Percentiles rank a stretch among this genome's conserved stretches.
Conservation (phyloP, 2,329 filamentous ascomycete genomes). For the Colletotrichum chlorophyti region DNA sequence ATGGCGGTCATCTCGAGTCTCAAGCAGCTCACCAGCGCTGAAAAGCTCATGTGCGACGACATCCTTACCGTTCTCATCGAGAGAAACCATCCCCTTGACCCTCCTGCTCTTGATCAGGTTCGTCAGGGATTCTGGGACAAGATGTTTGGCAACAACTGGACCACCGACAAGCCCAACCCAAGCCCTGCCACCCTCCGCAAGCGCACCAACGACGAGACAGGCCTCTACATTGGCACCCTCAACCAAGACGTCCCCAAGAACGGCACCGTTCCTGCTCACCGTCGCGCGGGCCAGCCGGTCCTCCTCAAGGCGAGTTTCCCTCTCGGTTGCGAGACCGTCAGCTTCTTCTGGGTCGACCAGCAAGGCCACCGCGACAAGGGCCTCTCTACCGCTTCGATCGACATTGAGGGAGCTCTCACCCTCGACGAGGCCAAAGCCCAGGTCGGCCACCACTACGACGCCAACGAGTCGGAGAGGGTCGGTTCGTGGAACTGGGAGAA, state of each 20-base stretch:
- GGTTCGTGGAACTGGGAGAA: constrained; percentile 14
- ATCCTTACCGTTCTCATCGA: not conserved
- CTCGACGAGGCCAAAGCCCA: not conserved
- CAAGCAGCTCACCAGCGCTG: not conserved
- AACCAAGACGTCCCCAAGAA: constrained; percentile 14
- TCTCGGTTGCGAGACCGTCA: not conserved
- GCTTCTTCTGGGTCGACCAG: constrained; percentile 20
- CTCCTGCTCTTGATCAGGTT: not conserved
- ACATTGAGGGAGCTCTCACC: not conserved
- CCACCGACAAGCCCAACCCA: not conserved
- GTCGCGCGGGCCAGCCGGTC: constrained; percentile 9
- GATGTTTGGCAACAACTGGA: constrained; percentile 9
- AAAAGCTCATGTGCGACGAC: constrained; percentile 9
- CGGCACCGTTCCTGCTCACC: not conserved
- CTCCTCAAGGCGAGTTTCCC: constrained; percentile 5
- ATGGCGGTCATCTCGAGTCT: constrained; percentile 4
- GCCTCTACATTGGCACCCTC: constrained; percentile 10
- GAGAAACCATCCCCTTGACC: not conserved
- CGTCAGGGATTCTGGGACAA: constrained; percentile 3
- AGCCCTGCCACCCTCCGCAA: not conserved
- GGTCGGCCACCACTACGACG: constrained; percentile 9
- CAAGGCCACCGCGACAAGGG: constrained; percentile 1
- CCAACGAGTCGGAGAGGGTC: constrained; percentile 12
- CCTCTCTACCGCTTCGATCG: not conserved
- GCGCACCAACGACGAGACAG: constrained; percentile 10